Conservation (phyloP, 768 basidiomycete genomes). For the Boletus tomentosulus region DNA sequence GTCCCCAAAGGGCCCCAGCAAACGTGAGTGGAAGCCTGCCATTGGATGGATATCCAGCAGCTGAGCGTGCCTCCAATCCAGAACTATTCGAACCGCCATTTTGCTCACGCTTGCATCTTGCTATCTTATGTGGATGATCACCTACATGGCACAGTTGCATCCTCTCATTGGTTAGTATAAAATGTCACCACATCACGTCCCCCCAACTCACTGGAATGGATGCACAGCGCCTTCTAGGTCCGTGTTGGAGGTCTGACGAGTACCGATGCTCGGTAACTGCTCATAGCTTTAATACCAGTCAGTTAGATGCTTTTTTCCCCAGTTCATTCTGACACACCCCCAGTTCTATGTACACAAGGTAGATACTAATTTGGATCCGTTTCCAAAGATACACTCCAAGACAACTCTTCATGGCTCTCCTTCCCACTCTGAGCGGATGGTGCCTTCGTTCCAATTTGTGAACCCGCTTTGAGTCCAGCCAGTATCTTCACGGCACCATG, state of each 20-base stretch:
- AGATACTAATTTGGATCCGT: constrained; percentile 19
- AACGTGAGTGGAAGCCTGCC: constrained; percentile 53
- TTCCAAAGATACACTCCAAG: constrained; percentile 2
- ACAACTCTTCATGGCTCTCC: neutral
- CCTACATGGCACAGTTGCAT: constrained; percentile 93
- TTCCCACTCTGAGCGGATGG: neutral
- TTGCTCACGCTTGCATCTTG: constrained; percentile 77
- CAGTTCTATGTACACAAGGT: constrained; percentile 20
- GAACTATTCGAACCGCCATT: constrained; percentile 76
- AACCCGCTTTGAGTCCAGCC: constrained; percentile 16
- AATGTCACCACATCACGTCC: neutral
- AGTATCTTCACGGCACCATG: constrained; percentile 5
- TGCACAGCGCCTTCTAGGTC: constrained; percentile 18
- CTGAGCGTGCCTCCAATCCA: constrained; percentile 30
- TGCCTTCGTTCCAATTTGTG: neutral
- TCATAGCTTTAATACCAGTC: constrained; percentile 22
- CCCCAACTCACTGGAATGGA: neutral
- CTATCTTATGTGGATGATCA: constrained; percentile 96
- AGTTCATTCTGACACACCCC: constrained; percentile 1
- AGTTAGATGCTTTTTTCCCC: constrained; percentile 1
- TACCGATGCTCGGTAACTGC: neutral
- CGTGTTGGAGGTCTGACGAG: constrained; percentile 14
- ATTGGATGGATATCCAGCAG: neutral
- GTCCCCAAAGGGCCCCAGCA: constrained; percentile 87
- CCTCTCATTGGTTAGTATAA: constrained; percentile 77